These are phyloP conservation scores for Cadophora sp. DNA, from an alignment of 2,329 filamentous ascomycete species.

Conservation along the genomic window DNA sequence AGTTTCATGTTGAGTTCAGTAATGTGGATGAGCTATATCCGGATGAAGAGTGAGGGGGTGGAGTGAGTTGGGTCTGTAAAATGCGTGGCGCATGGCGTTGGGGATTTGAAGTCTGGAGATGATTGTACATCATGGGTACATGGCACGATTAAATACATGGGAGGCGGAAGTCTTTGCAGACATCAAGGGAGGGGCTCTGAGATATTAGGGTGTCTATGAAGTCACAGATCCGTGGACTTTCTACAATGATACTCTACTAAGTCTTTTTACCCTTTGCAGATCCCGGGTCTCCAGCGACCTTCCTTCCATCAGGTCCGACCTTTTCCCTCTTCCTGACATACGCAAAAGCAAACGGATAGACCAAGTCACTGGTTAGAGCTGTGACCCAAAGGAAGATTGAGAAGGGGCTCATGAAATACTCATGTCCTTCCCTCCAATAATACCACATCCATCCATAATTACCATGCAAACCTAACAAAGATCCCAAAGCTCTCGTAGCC, in stretches of 20 bases:
- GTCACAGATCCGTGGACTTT: not conserved
- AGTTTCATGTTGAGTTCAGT: slow-evolving; percentile 38
- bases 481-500: slow-evolving; percentile 53
- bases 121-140: not conserved
- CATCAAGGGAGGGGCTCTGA: not conserved
- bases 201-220: not conserved
- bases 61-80: slow-evolving; percentile 8
- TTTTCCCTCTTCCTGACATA: slow-evolving; percentile 50
- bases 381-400: slow-evolving; percentile 52
- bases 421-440: slow-evolving; percentile 58
- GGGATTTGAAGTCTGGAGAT: not conserved
- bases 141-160: not conserved
- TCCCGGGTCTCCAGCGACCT: slow-evolving; percentile 20
- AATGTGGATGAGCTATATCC: slow-evolving; percentile 38
- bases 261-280: not conserved
- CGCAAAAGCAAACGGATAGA: slow-evolving; percentile 54
- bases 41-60: slow-evolving; percentile 29
- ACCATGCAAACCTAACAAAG: slow-evolving; percentile 51
- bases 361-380: slow-evolving; percentile 51
- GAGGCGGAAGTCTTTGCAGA: not conserved
- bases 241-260: not conserved
- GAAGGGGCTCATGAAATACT: slow-evolving; percentile 53
- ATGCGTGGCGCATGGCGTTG: slow-evolving; percentile 16
- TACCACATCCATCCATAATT: slow-evolving; percentile 54
- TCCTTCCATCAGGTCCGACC: slow-evolving; percentile 48